phyloP scores from a whole-genome alignment of 1,139 yeast species.

The Spathaspora sp. region DNA sequence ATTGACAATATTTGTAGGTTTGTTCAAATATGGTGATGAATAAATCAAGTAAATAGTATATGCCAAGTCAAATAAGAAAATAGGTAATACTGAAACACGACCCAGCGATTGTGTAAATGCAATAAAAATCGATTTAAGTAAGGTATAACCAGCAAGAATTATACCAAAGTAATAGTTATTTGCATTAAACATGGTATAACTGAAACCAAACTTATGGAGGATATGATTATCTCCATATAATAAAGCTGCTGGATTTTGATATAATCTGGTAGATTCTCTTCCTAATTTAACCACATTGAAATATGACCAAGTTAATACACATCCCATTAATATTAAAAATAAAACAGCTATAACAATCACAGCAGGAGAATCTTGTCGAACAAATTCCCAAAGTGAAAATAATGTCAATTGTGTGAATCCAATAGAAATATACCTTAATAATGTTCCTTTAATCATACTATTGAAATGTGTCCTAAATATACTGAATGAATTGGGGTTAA shows the following conservation, averaged over 20 bases:
- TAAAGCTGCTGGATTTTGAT: constrained; percentile 74
- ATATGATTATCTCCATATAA: constrained; percentile 68
- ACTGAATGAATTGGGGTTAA: constrained; percentile 46
- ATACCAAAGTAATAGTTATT: constrained; percentile 73
- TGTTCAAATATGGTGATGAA: constrained; percentile 67
- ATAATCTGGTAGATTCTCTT: constrained; percentile 47
- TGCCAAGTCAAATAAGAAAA: constrained; percentile 64
- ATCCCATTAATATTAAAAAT: constrained; percentile 54
- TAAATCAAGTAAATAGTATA: constrained; percentile 58
- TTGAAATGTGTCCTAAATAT: constrained; percentile 56
- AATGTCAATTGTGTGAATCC: constrained; percentile 74
- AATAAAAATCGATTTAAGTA: constrained; percentile 62
- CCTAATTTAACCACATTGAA: constrained; percentile 62
- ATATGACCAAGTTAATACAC: constrained; percentile 58
- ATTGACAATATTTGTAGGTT: constrained; percentile 66
- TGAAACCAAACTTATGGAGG: constrained; percentile 70
- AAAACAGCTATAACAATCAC: constrained; percentile 69
- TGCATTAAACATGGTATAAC: constrained; percentile 82
- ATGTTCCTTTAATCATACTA: constrained; percentile 60
- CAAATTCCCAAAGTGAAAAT: constrained; percentile 74
- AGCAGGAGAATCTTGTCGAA: constrained; percentile 69
- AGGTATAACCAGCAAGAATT: constrained; percentile 52
- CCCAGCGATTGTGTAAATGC: constrained; percentile 71
- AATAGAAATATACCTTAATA: constrained; percentile 68
- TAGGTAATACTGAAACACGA: constrained; percentile 62